Conservation (phyloP, 2,329 filamentous ascomycete species). For the Didymella exigua region DNA sequence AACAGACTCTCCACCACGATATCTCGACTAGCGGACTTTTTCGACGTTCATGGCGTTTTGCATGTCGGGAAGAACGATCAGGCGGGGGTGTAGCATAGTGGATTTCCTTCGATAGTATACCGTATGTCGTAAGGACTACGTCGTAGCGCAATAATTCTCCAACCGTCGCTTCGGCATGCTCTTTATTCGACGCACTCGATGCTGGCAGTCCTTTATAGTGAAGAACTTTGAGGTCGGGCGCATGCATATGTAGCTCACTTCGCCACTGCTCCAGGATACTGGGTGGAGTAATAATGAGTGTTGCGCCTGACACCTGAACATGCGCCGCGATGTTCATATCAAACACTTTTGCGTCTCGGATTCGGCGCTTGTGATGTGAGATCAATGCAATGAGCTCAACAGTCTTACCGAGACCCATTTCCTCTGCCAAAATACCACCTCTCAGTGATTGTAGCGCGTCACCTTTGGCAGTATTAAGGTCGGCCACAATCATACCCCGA, state of each 20-base stretch:
- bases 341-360: slow-evolving; percentile 25
- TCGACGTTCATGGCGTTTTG: slow-evolving; percentile 68
- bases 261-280: slow-evolving; percentile 69
- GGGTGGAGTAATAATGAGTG: slow-evolving; percentile 66
- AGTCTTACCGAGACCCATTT: slow-evolving; percentile 85
- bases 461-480: slow-evolving; percentile 53
- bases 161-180: slow-evolving; percentile 49
- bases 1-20: slow-evolving; percentile 82
- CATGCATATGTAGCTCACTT: slow-evolving; percentile 63
- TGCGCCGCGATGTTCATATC: slow-evolving; percentile 52
- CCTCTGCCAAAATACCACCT: slow-evolving; percentile 75
- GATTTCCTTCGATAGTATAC: slow-evolving; percentile 77
- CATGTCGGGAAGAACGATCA: slow-evolving; percentile 68
- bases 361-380: slow-evolving; percentile 61
- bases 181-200: slow-evolving; percentile 35
- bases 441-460: slow-evolving; percentile 48
- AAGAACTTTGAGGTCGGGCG: slow-evolving; percentile 61
- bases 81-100: slow-evolving; percentile 76
- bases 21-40: slow-evolving; percentile 80
- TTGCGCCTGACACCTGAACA: slow-evolving; percentile 60
- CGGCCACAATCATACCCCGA: slow-evolving; percentile 63
- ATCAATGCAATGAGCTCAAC: slow-evolving; percentile 75
- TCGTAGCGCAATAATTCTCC: slow-evolving; percentile 58
- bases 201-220: slow-evolving; percentile 61
- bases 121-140: slow-evolving; percentile 68